These are phyloP conservation scores for Cystofilobasidium ferigula DNA, from an alignment of 768 basidiomycete species.

Conservation along the genomic window DNA sequence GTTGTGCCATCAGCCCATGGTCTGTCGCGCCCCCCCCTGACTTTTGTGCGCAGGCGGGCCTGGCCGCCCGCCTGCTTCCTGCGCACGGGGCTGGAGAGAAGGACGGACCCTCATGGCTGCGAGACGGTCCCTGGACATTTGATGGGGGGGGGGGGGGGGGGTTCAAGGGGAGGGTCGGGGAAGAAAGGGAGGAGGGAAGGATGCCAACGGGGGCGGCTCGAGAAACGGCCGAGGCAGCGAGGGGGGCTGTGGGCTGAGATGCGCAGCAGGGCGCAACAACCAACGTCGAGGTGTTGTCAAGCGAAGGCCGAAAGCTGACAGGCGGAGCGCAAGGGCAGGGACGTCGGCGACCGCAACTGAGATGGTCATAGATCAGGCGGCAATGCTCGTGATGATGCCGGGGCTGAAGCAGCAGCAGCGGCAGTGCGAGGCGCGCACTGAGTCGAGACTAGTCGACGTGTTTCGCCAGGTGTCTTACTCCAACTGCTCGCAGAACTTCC, in stretches of 20 bases:
- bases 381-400: too few species aligned
- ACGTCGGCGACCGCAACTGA: too few species aligned
- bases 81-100: not conserved
- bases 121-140: slow-evolving; percentile 23
- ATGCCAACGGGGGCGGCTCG: not conserved
- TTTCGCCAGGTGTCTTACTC: too few species aligned
- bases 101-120: slow-evolving; percentile 24
- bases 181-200: not conserved
- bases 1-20: too few species aligned
- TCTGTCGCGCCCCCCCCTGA: not conserved
- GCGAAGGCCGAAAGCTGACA: too few species aligned
- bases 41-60: not conserved
- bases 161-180: not conserved
- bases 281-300: too few species aligned
- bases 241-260: not conserved
- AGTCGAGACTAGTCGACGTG: too few species aligned
- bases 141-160: not conserved
- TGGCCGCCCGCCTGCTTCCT: not conserved
- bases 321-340: too few species aligned
- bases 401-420: too few species aligned
- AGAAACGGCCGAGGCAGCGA: slow-evolving; percentile 3
- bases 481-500: too few species aligned
- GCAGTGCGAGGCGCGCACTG: too few species aligned
- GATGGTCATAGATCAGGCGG: too few species aligned
- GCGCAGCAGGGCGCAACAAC: not conserved